A percentile compares a stretch with the other conserved stretches of the same genome.
Conservation (phyloP, 495 filamentous ascomycete genomes). For the Penicillium manginii region DNA sequence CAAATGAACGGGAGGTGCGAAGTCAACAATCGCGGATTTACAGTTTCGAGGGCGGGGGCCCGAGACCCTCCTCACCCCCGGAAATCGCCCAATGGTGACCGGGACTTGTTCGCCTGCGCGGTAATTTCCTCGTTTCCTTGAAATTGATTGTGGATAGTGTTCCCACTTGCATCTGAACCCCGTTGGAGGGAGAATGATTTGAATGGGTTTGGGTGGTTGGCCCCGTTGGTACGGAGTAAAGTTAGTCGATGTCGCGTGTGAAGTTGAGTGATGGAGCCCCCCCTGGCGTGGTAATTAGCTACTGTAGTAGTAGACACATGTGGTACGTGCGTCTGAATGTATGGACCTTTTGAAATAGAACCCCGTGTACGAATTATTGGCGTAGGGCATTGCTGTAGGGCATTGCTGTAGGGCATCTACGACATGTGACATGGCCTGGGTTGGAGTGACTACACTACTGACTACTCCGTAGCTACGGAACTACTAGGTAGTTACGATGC, state of each 20-base stretch:
- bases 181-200: background rate
- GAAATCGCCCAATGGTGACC: constrained; percentile 9
- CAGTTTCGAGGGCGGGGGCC: constrained; percentile 21
- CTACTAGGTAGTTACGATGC: too few species aligned
- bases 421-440: background rate
- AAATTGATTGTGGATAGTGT: constrained; percentile 20
- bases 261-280: too few species aligned
- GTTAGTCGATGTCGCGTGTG: too few species aligned
- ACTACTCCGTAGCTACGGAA: too few species aligned
- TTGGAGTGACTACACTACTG: too few species aligned
- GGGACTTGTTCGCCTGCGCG: constrained; percentile 7
- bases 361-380: too few species aligned
- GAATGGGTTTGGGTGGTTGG: background rate
- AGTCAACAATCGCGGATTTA: constrained; percentile 19
- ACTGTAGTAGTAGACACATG: background rate
- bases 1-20: constrained; percentile 6
- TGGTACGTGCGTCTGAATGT: background rate
- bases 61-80: constrained; percentile 12
- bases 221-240: too few species aligned
- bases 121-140: constrained; percentile 21
- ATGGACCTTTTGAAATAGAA: too few species aligned
- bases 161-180: constrained; percentile 3
- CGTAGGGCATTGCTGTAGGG: too few species aligned
- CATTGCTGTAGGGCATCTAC: background rate
- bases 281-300: background rate